Base-by-base conservation (phyloP, 2,329 filamentous ascomycete genomes). In the Aspergillus thermomutatus region DNA sequence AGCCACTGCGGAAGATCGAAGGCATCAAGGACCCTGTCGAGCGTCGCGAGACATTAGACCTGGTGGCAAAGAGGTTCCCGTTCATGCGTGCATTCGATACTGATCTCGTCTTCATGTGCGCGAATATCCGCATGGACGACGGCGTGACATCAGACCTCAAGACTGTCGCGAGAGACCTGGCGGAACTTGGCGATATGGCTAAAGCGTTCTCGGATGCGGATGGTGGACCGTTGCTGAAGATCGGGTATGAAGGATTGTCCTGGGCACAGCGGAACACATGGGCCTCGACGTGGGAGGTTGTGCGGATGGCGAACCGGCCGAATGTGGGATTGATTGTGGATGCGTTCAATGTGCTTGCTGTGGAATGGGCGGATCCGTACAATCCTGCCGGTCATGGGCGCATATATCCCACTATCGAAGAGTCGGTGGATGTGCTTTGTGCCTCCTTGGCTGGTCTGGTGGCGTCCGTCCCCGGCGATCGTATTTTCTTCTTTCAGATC, bases 31-130 rank as follows among this genome's bases (percentile, higher is more conserved):
- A 72, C 37, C 64, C 65, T 0, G 47, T 6, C 0, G 69, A 72
- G 46, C 68, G 70, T 3, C 60, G 58, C 1, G 58, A 45, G 9
- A 57, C 62, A 0, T 54, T 72, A 0, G 62, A 70, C 10, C 55
- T 65, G 25, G 70, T 72, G 1, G 68, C 68, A 1, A 67, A 71
- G 40, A 63, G 70, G 7, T 72, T 72, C 50, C 70, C 69, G 0
- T 72, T 72, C 40, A 72, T 72, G 70, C 64, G 70, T 6, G 70
- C 69, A 1, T 72, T 72, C 41, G 66, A 70, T 43, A 72, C 70
- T 6, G 70, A 72, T 37, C 61, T 72, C 4, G 70, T 72, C 0
- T 72, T 72, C 37, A 67, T 72, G 67, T 72, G 69, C 50, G 66
- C 70, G n/a, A 72, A 55, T 43, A 68, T 70, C 45, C 68, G 69